Conservation (phyloP, 2,329 filamentous ascomycete species). For the Pezicula neosporulosa region DNA sequence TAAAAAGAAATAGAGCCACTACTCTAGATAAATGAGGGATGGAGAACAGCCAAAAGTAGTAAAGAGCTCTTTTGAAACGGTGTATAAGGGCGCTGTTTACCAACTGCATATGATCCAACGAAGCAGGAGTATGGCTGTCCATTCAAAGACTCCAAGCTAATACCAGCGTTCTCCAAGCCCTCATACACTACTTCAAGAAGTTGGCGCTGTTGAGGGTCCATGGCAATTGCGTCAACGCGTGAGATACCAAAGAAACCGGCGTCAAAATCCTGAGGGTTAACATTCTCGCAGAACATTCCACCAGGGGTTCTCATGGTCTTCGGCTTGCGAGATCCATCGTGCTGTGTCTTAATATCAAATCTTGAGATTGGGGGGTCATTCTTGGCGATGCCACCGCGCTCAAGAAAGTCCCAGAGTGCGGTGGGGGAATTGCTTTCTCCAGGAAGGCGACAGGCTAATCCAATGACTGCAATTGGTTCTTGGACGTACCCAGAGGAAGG, state of each 20-base stretch:
- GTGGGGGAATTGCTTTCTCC: constrained; percentile 31
- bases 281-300: constrained; percentile 50
- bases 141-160: constrained; percentile 7
- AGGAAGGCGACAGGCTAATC: constrained; percentile 5
- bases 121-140: constrained; percentile 8
- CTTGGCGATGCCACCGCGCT: constrained; percentile 70
- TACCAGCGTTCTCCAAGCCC: constrained; percentile 38
- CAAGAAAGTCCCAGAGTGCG: constrained; percentile 40
- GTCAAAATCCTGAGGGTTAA: constrained; percentile 33
- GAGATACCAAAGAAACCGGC: constrained; percentile 37
- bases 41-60: not conserved
- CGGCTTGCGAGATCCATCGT: constrained; percentile 63
- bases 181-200: constrained; percentile 62
- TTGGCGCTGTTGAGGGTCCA: constrained; percentile 34
- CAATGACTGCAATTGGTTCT: constrained; percentile 1
- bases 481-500: not conserved
- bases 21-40: no score
- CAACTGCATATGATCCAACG: constrained; percentile 11
- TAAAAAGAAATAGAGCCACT: no score
- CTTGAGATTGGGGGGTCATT: constrained; percentile 56
- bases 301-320: constrained; percentile 69
- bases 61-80: constrained; percentile 9
- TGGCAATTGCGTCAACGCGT: constrained; percentile 29
- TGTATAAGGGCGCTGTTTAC: constrained; percentile 26
- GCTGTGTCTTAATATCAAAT: constrained; percentile 67